These are phyloP conservation scores for Amoeboradix gromovi DNA, from an alignment of 371 early-diverging fungal species.

Conservation along the genomic window DNA sequence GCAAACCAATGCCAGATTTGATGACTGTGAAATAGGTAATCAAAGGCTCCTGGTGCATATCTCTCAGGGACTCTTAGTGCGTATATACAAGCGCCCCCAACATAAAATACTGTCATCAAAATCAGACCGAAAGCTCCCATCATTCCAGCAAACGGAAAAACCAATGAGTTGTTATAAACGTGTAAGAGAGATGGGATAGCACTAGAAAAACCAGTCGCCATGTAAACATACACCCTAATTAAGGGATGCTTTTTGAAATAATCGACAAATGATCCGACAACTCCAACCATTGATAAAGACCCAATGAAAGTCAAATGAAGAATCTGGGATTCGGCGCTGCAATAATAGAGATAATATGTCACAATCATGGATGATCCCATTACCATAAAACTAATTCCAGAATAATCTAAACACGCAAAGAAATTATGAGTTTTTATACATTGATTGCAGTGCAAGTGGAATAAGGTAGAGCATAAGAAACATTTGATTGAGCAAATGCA, in stretches of 20 bases:
- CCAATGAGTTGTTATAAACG: not conserved
- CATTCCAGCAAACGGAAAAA: not conserved
- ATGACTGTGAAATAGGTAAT: constrained; percentile 37
- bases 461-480: not conserved
- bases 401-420: not conserved
- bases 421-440: not conserved
- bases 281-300: not conserved
- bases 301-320: not conserved
- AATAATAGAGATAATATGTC: not conserved
- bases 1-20: constrained; percentile 48
- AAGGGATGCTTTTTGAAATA: not conserved
- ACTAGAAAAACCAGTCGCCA: not conserved
- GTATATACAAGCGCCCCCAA: constrained; percentile 2
- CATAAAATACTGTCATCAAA: not conserved
- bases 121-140: not conserved
- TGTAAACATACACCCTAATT: not conserved
- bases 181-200: not conserved
- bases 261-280: not conserved
- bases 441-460: not conserved
- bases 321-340: not conserved
- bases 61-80: constrained; percentile 25
- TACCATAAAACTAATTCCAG: not conserved
- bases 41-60: constrained; percentile 35
- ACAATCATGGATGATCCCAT: not conserved
- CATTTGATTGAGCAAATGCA: not conserved